Percentiles rank a stretch among this genome's conserved stretches.
These are phyloP conservation scores for Umbellularia californica DNA, from an alignment of 164 flowering plant genomes.

Conservation along the genomic window DNA sequence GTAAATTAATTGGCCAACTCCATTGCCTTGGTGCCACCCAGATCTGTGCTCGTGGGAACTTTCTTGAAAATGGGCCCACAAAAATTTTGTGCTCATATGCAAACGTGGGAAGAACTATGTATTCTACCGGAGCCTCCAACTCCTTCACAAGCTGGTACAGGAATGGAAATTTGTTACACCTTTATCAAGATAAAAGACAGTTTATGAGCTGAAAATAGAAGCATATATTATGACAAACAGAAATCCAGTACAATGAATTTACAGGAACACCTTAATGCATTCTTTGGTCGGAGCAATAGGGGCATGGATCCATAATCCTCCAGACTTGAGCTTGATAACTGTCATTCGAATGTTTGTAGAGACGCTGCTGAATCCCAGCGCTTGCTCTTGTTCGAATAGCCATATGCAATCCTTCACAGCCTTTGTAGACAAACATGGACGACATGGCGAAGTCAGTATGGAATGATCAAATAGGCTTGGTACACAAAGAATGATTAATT, in stretches of 20 bases:
- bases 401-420: slow-evolving; percentile 86
- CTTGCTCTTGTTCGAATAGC: slow-evolving; percentile 97
- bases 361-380: slow-evolving; percentile 94
- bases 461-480: not conserved
- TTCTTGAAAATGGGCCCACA: slow-evolving; percentile 95
- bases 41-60: slow-evolving; percentile 80
- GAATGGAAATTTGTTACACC: not conserved
- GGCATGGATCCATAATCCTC: slow-evolving; percentile 96
- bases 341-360: slow-evolving; percentile 95
- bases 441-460: slow-evolving; percentile 7
- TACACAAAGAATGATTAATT: too few relatives aligned
- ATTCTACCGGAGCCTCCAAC: slow-evolving; percentile 82
- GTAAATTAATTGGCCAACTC: slow-evolving; percentile 99
- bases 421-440: slow-evolving; percentile 23
- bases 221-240: not conserved
- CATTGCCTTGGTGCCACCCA: slow-evolving; percentile 99
- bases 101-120: slow-evolving; percentile 92
- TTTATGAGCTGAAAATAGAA: not conserved
- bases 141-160: slow-evolving; percentile 77
- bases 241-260: not conserved
- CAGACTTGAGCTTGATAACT: slow-evolving; percentile 93
- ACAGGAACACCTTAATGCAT: slow-evolving; percentile 67
- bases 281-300: slow-evolving; percentile 98
- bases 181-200: not conserved
- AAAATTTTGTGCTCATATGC: slow-evolving; percentile 98